phyloP scores from a whole-genome alignment of 2,329 filamentous ascomycete species.

The Hymenoscyphus fraxineus region DNA sequence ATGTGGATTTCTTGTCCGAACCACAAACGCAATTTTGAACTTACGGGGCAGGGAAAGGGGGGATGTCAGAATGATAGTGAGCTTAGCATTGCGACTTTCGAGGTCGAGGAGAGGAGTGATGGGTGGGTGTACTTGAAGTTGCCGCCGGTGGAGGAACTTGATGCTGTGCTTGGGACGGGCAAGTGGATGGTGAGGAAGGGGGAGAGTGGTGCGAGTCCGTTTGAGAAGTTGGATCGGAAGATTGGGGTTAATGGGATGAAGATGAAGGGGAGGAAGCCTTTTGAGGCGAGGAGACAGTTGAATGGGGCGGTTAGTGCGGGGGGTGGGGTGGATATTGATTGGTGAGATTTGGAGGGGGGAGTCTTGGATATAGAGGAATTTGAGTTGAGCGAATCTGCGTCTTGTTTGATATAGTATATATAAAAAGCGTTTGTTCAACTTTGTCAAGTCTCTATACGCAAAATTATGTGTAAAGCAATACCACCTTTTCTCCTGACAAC shows the following conservation, averaged over 20 bases:
- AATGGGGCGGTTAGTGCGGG: conserved; percentile 20
- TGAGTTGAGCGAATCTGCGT: no score
- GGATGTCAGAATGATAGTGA: conserved; percentile 70
- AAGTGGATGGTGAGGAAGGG: conserved; percentile 75
- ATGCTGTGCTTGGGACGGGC: conserved; percentile 70
- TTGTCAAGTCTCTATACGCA: no score
- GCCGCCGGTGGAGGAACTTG: conserved; percentile 76
- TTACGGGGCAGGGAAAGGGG: conserved; percentile 62
- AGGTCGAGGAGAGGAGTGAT: conserved; percentile 69
- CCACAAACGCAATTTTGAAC: conserved; percentile 86
- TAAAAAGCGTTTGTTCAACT: no score
- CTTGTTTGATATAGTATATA: no score
- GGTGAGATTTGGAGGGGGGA: conserved; percentile 15
- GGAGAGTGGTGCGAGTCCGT: conserved; percentile 46
- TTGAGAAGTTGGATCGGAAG: conserved; percentile 35
- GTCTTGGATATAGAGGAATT: no score
- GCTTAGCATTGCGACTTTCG: conserved; percentile 80
- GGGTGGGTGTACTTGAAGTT: conserved; percentile 77
- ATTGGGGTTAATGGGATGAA: conserved; percentile 28
- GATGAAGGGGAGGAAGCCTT: conserved; percentile 29
- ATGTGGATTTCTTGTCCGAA: conserved; percentile 86
- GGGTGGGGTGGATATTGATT: conserved; percentile 27
- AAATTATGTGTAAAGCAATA: no score
- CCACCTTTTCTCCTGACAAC: no score
- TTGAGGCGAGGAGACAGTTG: conserved; percentile 23